A percentile compares a stretch with the other conserved stretches of the same genome.
Conservation (phyloP, 225 moss, liverwort and hornwort genomes). For the Asterella californica region DNA sequence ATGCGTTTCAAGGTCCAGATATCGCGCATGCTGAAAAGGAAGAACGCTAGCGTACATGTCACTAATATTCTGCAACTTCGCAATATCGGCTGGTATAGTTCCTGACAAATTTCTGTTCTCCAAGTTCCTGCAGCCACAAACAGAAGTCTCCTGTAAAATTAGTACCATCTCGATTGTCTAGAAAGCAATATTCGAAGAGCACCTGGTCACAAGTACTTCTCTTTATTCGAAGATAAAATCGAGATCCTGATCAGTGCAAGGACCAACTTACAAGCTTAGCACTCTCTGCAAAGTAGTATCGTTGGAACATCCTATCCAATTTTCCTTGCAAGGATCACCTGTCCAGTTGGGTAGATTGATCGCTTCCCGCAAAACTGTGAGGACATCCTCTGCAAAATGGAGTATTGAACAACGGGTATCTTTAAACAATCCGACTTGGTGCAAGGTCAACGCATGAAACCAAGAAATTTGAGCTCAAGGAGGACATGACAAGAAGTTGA, state of each 20-base stretch:
- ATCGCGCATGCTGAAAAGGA: too few relatives aligned
- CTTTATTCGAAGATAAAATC: neutral
- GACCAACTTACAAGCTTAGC: neutral
- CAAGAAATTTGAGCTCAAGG: too few relatives aligned
- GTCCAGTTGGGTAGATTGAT: neutral
- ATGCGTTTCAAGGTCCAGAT: too few relatives aligned
- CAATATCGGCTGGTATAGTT: neutral
- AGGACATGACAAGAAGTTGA: too few relatives aligned
- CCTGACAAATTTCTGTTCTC: neutral
- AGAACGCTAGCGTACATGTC: neutral
- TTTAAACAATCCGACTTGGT: neutral
- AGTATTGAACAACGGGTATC: neutral
- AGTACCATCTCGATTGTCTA: too few relatives aligned
- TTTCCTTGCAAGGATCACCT: constrained; percentile 8
- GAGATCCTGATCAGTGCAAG: neutral
- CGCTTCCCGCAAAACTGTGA: neutral
- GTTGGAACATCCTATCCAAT: constrained; percentile 2
- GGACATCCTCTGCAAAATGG: neutral
- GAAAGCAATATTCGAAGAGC: too few relatives aligned
- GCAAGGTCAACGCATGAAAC: too few relatives aligned
- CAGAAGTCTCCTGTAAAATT: too few relatives aligned
- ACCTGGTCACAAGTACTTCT: neutral
- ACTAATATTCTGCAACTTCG: neutral
- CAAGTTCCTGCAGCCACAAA: neutral
- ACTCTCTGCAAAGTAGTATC: neutral